Base-by-base conservation (phyloP, 805 yeast genomes). In the Aciculoconidium aculeatum region DNA sequence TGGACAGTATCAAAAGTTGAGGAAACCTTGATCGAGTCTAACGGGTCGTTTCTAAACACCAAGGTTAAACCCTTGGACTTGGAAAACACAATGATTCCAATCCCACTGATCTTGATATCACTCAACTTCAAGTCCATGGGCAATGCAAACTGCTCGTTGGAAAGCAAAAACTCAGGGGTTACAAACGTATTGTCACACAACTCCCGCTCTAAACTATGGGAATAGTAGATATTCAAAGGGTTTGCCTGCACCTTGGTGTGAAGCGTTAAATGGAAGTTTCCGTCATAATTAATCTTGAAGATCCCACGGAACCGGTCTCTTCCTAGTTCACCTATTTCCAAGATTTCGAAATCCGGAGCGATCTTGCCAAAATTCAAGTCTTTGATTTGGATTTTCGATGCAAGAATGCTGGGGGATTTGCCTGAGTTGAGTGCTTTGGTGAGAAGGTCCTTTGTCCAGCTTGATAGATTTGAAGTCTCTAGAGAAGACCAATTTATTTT, bases 1-100 rank as follows among this genome's bases (percentile, higher is more conserved):
- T 80, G 81, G 24, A 86, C 80, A 22, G 77, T 74, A 56, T 86
- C 94, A 54, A 86, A 86, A n/a, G 94, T 80, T 4, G 94, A 82
- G 38, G 78, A 75, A 9, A 86, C 94, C 43, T 76, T 77, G 38
- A 86, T 85, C 12, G 78, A 72, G 42, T 85, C 94, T 32, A 86
- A 64, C 1, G 95, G 95, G 53, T 86, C 95, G 53, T 86, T 86
- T 43, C 88, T 72, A 58, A 86, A 86, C 17, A 86, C 95, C 22
- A 86, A 61, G 0, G 95, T 86, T 33, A 86, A 66, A 1, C 95
- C 95, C 47, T 84, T 84, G 3, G 81, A 67, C 45, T 82, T 79
- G 16, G 81, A 75, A 51, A 82, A 86, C 3, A 86, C 95, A 37
- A 85, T 75, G 31, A 86, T 80, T 14, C 88, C 86, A 35, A 87